phyloP scores from a whole-genome alignment of 345 rosid genomes.

The Geranium rotundifolium region DNA sequence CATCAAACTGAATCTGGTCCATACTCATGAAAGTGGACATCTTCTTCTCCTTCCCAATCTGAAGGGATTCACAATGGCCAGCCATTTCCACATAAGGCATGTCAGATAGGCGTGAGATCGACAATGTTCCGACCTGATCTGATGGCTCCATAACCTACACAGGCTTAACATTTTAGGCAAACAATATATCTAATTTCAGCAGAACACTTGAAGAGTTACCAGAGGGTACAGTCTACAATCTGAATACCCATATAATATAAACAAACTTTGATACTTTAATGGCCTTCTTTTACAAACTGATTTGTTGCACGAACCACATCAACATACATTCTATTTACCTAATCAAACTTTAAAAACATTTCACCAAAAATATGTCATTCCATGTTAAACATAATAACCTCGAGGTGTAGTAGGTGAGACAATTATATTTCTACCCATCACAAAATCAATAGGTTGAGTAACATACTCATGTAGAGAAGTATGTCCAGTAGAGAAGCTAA shows the following conservation, averaged over 20 bases:
- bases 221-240: neutral
- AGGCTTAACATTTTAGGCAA: neutral
- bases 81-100: constrained; percentile 62
- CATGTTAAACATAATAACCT: no score
- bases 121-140: constrained; percentile 43
- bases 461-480: no score
- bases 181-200: neutral
- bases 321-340: no score
- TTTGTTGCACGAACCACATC: no score
- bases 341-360: no score
- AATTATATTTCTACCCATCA: neutral
- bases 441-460: neutral
- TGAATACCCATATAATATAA: no score
- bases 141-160: constrained; percentile 46
- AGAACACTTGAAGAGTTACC: neutral
- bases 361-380: neutral
- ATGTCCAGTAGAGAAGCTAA: no score
- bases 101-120: constrained; percentile 41
- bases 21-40: constrained; percentile 41
- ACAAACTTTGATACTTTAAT: no score
- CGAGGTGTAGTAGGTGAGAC: neutral
- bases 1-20: constrained; percentile 15
- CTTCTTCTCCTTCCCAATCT: constrained; percentile 50
- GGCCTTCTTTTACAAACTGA: no score
- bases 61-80: constrained; percentile 61